Conservation (phyloP, 768 basidiomycete species). For the Macrocybe gigantea region DNA sequence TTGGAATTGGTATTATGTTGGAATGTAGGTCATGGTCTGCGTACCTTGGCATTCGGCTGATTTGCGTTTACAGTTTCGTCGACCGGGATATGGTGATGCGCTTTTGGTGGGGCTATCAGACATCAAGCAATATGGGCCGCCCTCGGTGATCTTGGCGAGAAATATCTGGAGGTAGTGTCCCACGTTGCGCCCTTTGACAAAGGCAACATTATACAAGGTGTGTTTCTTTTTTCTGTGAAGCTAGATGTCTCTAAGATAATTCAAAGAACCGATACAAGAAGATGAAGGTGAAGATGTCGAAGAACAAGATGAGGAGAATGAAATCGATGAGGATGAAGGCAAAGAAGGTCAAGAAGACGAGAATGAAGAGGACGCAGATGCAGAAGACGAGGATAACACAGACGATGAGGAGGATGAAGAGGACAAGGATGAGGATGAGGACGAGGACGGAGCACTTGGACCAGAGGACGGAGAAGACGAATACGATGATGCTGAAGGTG, state of each 20-base stretch:
- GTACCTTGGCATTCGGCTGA: background rate
- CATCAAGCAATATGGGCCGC: slow-evolving; percentile 3
- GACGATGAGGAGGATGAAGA: background rate
- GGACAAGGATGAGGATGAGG: background rate
- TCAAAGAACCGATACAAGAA: background rate
- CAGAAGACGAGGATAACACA: background rate
- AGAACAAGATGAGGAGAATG: background rate
- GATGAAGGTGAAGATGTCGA: background rate
- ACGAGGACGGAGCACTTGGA: too few relatives aligned
- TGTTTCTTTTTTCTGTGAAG: background rate
- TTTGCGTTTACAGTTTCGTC: slow-evolving; percentile 12
- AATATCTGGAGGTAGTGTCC: background rate
- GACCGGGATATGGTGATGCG: slow-evolving; percentile 23
- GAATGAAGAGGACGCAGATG: background rate
- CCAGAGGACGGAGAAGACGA: too few relatives aligned
- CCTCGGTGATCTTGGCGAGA: background rate
- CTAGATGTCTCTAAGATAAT: background rate
- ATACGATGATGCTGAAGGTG: too few relatives aligned
- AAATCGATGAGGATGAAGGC: background rate
- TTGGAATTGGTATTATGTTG: slow-evolving; percentile 25
- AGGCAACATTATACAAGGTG: too few relatives aligned
- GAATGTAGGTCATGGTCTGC: slow-evolving; percentile 17
- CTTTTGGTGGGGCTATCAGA: slow-evolving; percentile 14
- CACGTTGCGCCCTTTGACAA: too few relatives aligned
- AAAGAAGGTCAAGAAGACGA: background rate